Base-by-base conservation (phyloP, 768 basidiomycete genomes). In the Boletellus ananas region DNA sequence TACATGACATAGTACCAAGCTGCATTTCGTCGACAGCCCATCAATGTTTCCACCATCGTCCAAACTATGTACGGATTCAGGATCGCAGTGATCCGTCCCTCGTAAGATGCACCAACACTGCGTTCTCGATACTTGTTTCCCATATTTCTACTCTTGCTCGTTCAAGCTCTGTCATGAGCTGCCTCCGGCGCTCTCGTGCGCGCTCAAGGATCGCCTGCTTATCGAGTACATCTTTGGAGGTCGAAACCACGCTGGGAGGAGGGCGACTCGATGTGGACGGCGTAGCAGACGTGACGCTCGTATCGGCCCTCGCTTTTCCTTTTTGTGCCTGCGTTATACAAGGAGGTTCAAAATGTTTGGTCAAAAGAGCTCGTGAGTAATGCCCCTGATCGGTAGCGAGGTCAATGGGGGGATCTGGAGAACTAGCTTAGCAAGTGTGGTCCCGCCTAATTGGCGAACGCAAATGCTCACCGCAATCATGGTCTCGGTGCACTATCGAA, bases 71-170 rank as follows among this genome's bases (percentile, higher is more conserved):
- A 21, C 7, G 12, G 18, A 21, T 12, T 40, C 34, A 47, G 29
- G 40, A 34, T 55, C 20, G 52, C 21, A 34, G 43, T 16, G 49
- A 37, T 13, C 23, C 36, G 44, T 71, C 67, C 62, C 69, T 79
- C 54, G 58, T 57, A 38, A 84, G 61, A 54, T 80, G 74, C 34
- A 72, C 62, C 51, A 87, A 67, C 45, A 76, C 80, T n/a, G 81
- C 84, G 58, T 82, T 78, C 66, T 87, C 86, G 44, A 87, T 74
- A 35, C 79, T 82, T 44, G 77, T 75, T 68, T 87, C 85, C 88
- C 88, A 89, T 49, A 89, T 65, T 59, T 84, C 81, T 25, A 79
- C 72, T 60, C 84, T 84, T 20, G 82, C 78, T 46, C 69, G 71
- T 43, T 82, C 75, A 39, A 90, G 67, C 67, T 85, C 82, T 10